Conservation (phyloP, 2,329 filamentous ascomycete genomes). For the Aureobasidium subglaciale region DNA sequence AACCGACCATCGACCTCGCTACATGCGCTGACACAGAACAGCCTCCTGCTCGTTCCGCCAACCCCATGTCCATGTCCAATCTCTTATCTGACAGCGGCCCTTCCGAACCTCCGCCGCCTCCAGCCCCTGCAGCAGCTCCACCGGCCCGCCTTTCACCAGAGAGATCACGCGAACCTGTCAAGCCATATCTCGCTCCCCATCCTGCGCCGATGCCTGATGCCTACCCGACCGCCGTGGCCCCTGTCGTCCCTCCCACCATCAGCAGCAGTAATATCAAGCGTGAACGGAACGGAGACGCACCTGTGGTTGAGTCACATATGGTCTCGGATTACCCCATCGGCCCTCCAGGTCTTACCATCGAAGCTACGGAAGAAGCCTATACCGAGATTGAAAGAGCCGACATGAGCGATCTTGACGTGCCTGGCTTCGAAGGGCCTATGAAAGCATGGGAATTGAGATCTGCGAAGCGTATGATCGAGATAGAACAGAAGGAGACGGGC, state of each 20-base stretch:
- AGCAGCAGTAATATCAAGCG: conserved; percentile 1
- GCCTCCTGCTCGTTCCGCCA: conserved; percentile 52
- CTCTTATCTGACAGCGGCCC: conserved; percentile 69
- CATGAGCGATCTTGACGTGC: conserved; percentile 50
- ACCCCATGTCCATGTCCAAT: conserved; percentile 94
- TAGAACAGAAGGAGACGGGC: conserved; percentile 54
- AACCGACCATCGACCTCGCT: neutral
- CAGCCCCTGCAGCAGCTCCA: neutral
- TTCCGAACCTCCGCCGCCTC: conserved; percentile 13
- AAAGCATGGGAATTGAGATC: conserved; percentile 47
- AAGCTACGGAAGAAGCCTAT: conserved; percentile 53
- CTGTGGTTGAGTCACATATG: neutral
- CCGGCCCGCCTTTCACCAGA: conserved; percentile 3
- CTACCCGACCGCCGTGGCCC: neutral
- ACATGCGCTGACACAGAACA: conserved; percentile 8
- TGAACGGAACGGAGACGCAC: conserved; percentile 2
- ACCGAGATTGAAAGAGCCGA: conserved; percentile 52
- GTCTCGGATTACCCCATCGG: conserved; percentile 22
- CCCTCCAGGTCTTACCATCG: conserved; percentile 29
- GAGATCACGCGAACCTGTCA: conserved; percentile 1
- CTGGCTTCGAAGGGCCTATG: conserved; percentile 45
- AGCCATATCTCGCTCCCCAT: conserved; percentile 5
- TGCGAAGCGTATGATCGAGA: conserved; percentile 62
- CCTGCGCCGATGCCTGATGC: neutral
- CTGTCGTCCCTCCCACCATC: neutral